Evolutionary conservation across 1,284 basidiomycete genomes (phyloP), one percentile per base, ranked within the genome.

Genomic region (Cryptococcus sp.): DNA sequence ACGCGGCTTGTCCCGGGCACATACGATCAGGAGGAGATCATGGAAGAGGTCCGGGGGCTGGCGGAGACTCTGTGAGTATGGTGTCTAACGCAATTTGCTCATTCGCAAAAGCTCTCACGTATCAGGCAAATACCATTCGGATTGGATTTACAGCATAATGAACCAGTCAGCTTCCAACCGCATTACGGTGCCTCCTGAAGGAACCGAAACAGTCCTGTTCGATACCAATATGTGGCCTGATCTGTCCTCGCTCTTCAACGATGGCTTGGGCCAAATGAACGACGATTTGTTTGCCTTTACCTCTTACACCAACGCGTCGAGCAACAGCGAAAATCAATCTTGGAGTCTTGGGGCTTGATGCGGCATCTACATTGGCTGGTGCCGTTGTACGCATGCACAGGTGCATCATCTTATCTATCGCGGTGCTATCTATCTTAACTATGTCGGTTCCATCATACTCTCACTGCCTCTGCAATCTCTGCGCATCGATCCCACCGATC

Each of bases 401-500:
- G 7, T 35, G 2, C 7, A 35, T 35, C 30, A 35, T 5, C 13
- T 13, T 5, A 2, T 35, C 30, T 35, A 35, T 5, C 13, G 8
- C 10, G 30, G 30, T 35, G 13, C 30, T 2, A 35, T 35, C 25
- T 25, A 25, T 25, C 25, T 25, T 25, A 25, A 3, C 3, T 25
- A 25, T 6, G 25, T 25, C 6, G 25, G 25, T 25, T 6, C 25
- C 23, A 48, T 50, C 48, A 54, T 3, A 54, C 43, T 20, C 40
- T 45, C 15, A 55, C 54, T 19, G 23, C 54, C 35, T 38, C 55
- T 11, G 65, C 65, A 27, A 66, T 59, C 27, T 54, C 38, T 49
- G 60, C 57, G 39, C 65, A 65, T 46, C 57, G 22, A 3, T 58
- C 57, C 66, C 66, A 67, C 30, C 66, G 41, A 30, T 67, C 63